Evolutionary conservation across 305 asterid genomes (phyloP).

Genomic region (Ajuga reptans): DNA sequence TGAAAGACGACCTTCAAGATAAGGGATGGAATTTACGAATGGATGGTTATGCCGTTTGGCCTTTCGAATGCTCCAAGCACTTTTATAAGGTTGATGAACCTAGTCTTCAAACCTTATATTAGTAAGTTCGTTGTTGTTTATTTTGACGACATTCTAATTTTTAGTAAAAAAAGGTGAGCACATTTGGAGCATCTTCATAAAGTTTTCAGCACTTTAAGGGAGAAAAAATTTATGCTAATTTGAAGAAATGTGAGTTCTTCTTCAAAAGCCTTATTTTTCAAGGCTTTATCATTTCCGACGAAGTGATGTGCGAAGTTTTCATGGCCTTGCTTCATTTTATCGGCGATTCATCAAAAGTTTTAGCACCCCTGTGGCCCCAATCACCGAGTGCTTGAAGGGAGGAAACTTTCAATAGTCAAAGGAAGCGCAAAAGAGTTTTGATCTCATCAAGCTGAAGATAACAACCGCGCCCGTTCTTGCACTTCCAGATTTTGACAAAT

Average conservation of each 20-base stretch:
- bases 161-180: background rate
- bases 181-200: background rate
- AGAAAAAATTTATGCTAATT: background rate
- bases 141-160: no score
- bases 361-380: no score
- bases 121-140: background rate
- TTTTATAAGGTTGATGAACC: background rate
- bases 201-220: background rate
- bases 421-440: no score
- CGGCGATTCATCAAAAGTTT: background rate
- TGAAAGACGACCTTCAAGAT: no score
- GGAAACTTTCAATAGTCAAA: no score
- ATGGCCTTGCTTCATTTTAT: constrained; percentile 28
- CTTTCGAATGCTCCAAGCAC: background rate
- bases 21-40: no score
- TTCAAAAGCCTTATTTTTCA: background rate
- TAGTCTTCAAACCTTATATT: background rate
- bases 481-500: no score
- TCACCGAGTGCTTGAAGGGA: no score
- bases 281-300: background rate
- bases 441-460: no score
- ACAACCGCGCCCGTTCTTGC: no score
- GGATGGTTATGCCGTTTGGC: background rate
- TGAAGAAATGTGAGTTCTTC: background rate
- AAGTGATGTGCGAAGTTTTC: constrained; percentile 19